These are phyloP conservation scores for Pyrenophora tritici-repentis DNA, from an alignment of 2,329 filamentous ascomycete species.

Conservation along the genomic window DNA sequence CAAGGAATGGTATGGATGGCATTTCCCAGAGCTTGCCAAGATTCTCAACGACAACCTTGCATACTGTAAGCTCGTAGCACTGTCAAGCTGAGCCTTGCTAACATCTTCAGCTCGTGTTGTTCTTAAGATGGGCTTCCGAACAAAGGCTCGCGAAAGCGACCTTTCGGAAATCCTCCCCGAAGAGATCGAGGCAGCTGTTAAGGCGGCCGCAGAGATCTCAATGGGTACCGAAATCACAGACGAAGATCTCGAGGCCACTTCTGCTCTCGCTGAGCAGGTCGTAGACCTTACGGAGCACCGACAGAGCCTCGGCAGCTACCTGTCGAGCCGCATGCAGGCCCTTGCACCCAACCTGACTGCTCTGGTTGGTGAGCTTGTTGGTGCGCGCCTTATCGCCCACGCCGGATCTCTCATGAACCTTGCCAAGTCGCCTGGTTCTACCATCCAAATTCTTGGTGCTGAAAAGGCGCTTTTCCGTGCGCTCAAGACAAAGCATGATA, in stretches of 20 bases:
- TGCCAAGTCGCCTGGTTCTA: slow-evolving; percentile 92
- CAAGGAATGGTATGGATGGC: slow-evolving; percentile 99
- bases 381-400: slow-evolving; percentile 92
- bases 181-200: slow-evolving; percentile 89
- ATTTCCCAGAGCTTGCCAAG: slow-evolving; percentile 97
- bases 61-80: slow-evolving; percentile 57
- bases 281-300: slow-evolving; percentile 84
- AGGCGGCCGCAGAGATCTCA: slow-evolving; percentile 91
- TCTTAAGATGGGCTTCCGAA: slow-evolving; percentile 84
- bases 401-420: slow-evolving; percentile 92
- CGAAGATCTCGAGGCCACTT: slow-evolving; percentile 91
- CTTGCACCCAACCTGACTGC: slow-evolving; percentile 95
- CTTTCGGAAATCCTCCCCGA: slow-evolving; percentile 84
- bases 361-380: slow-evolving; percentile 90
- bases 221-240: slow-evolving; percentile 98
- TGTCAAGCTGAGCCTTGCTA: background rate
- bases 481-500: slow-evolving; percentile 98
- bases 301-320: slow-evolving; percentile 82
- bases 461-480: slow-evolving; percentile 99
- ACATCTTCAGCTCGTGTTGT: slow-evolving; percentile 68
- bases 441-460: slow-evolving; percentile 96
- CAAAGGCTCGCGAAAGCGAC: slow-evolving; percentile 74
- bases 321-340: slow-evolving; percentile 91
- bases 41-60: slow-evolving; percentile 75
- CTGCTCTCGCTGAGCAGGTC: slow-evolving; percentile 89